These are phyloP conservation scores for Clitoria ternatea DNA, from an alignment of 306 rosid genomes.

Conservation along the genomic window DNA sequence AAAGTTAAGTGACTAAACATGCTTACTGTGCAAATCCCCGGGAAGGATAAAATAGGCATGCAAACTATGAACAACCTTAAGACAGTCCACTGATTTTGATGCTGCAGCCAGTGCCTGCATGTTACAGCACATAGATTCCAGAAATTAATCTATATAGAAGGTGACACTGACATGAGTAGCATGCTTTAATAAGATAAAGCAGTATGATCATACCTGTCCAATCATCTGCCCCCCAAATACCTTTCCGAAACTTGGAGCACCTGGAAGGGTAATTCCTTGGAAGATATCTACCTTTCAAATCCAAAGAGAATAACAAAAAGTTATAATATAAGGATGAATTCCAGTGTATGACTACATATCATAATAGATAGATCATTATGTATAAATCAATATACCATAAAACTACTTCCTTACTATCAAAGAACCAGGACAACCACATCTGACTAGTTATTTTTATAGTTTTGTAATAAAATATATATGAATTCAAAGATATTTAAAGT, in stretches of 20 bases:
- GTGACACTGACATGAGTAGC: constrained; percentile 20
- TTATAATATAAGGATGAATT: constrained; percentile 19
- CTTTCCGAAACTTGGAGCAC: constrained; percentile 80
- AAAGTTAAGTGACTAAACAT: constrained; percentile 19
- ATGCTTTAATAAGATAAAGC: constrained; percentile 16
- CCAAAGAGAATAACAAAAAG: constrained; percentile 11
- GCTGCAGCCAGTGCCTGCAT: constrained; percentile 95
- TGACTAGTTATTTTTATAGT: not conserved
- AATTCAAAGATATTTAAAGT: constrained; percentile 11
- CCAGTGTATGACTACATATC: not conserved
- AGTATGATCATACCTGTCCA: constrained; percentile 75
- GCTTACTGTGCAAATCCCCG: constrained; percentile 82
- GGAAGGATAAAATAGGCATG: constrained; percentile 79
- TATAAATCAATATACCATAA: not conserved
- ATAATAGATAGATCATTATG: not conserved
- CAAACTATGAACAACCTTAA: constrained; percentile 76
- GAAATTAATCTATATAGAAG: constrained; percentile 26
- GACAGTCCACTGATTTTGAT: constrained; percentile 79
- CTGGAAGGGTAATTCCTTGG: constrained; percentile 74
- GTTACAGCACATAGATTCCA: constrained; percentile 19
- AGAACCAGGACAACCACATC: not conserved
- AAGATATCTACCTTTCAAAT: constrained; percentile 62
- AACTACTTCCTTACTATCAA: not conserved
- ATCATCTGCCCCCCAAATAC: constrained; percentile 94
- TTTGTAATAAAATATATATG: not conserved